Evolutionary conservation across 148 eudicot genomes (phyloP).

Genomic region (Rhododendron ferrugineum): DNA sequence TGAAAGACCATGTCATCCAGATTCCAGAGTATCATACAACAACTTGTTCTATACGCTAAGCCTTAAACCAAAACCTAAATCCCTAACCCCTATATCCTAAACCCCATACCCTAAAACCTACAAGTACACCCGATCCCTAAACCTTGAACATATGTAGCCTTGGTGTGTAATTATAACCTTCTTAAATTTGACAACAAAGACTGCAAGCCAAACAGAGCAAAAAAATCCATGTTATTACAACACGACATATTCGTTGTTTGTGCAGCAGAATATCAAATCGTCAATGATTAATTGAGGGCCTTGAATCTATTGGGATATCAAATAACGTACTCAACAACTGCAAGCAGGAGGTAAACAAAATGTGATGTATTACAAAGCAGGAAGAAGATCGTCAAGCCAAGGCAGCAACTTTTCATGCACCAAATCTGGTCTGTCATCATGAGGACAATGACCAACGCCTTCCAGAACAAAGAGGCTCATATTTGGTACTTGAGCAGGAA

Average conservation of each 20-base stretch:
- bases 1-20: not conserved
- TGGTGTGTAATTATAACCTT: not conserved
- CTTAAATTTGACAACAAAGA: not conserved
- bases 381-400: slow-evolving; percentile 46
- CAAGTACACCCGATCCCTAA: not conserved
- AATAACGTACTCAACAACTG: not conserved
- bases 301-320: not conserved
- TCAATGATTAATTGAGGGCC: not conserved
- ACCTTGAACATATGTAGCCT: not conserved
- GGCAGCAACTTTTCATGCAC: slow-evolving; percentile 82
- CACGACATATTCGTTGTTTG: not conserved
- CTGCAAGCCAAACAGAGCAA: not conserved
- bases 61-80: not conserved
- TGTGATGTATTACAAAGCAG: not conserved
- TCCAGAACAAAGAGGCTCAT: slow-evolving; percentile 48
- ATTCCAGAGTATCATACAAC: not conserved
- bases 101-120: not conserved
- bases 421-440: slow-evolving; percentile 79
- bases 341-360: not conserved
- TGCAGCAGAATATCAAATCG: not conserved
- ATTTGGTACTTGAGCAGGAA: slow-evolving; percentile 46
- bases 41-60: not conserved
- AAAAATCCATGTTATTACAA: not conserved
- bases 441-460: slow-evolving; percentile 97
- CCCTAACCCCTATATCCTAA: not conserved